Percentiles rank a stretch among this genome's conserved stretches.
Evolutionary conservation across 2,329 filamentous ascomycete genomes (phyloP).

Genomic region (Tolypocladium tundrense): DNA sequence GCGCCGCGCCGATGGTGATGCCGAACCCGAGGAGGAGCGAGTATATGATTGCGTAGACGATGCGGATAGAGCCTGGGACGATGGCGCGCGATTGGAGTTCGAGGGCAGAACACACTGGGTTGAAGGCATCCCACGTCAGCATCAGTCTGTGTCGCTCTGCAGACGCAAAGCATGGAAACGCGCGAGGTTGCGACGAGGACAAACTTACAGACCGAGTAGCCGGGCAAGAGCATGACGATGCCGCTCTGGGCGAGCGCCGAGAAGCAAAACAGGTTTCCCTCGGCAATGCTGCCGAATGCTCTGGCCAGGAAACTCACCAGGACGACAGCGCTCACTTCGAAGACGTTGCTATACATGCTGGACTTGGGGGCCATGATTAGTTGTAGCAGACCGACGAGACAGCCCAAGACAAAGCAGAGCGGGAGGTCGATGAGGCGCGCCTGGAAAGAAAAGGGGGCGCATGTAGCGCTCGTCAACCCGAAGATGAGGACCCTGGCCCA

Average conservation of each 20-base stretch:
- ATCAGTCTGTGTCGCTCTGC: background rate
- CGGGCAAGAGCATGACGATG: slow-evolving; percentile 56
- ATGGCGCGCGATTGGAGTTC: slow-evolving; percentile 61
- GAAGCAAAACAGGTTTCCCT: slow-evolving; percentile 48
- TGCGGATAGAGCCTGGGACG: slow-evolving; percentile 60
- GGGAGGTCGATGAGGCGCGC: slow-evolving; percentile 64
- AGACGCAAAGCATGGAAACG: background rate
- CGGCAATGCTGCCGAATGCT: slow-evolving; percentile 49
- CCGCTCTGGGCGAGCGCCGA: slow-evolving; percentile 54
- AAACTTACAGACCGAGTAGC: slow-evolving; percentile 46
- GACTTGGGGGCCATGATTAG: slow-evolving; percentile 59
- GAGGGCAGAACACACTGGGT: slow-evolving; percentile 33
- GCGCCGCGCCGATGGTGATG: slow-evolving; percentile 54
- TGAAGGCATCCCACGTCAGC: background rate
- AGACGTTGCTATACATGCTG: slow-evolving; percentile 56
- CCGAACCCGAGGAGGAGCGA: slow-evolving; percentile 63
- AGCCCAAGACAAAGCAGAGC: slow-evolving; percentile 60
- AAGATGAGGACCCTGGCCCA: slow-evolving; percentile 53
- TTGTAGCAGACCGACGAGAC: slow-evolving; percentile 59
- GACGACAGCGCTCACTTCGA: slow-evolving; percentile 52
- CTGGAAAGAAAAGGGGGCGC: slow-evolving; percentile 66
- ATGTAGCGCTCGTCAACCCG: slow-evolving; percentile 60
- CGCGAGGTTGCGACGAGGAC: background rate
- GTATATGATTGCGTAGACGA: slow-evolving; percentile 67
- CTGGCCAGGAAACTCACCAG: slow-evolving; percentile 52